These are phyloP conservation scores for Pichia sp. DNA, from an alignment of 1,139 yeast species.

Conservation along the genomic window DNA sequence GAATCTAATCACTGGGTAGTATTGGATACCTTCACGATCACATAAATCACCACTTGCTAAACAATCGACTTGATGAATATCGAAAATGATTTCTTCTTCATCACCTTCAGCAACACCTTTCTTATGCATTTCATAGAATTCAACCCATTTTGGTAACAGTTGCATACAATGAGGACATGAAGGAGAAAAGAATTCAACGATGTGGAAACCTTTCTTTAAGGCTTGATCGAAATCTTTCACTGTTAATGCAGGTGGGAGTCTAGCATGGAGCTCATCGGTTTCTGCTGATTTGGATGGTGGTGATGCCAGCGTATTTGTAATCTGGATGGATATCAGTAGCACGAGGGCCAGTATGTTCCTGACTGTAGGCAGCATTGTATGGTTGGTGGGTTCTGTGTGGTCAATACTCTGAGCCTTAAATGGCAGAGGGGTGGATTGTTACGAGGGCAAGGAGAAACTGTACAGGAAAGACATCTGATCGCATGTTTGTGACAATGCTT, in stretches of 20 bases:
- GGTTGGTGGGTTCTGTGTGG: too few relatives aligned
- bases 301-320: not conserved
- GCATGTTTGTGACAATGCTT: too few relatives aligned
- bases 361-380: too few relatives aligned
- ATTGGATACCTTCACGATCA: constrained; percentile 51
- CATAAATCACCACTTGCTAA: constrained; percentile 72
- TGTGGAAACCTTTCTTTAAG: constrained; percentile 47
- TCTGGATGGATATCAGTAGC: not conserved
- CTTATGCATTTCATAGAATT: constrained; percentile 46
- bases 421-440: too few relatives aligned
- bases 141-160: constrained; percentile 65
- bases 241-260: constrained; percentile 30
- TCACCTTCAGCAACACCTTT: constrained; percentile 18
- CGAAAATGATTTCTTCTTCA: constrained; percentile 29
- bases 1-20: constrained; percentile 59
- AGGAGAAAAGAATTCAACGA: constrained; percentile 69
- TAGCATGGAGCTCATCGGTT: constrained; percentile 10
- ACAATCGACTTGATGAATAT: constrained; percentile 71
- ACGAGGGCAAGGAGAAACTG: too few relatives aligned
- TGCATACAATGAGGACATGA: constrained; percentile 68
- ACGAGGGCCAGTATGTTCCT: not conserved
- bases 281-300: not conserved
- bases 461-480: too few relatives aligned
- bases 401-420: too few relatives aligned
- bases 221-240: constrained; percentile 42